Base-by-base conservation (phyloP, 73 alveolate species). In the Paramecium tetraurelia region DNA sequence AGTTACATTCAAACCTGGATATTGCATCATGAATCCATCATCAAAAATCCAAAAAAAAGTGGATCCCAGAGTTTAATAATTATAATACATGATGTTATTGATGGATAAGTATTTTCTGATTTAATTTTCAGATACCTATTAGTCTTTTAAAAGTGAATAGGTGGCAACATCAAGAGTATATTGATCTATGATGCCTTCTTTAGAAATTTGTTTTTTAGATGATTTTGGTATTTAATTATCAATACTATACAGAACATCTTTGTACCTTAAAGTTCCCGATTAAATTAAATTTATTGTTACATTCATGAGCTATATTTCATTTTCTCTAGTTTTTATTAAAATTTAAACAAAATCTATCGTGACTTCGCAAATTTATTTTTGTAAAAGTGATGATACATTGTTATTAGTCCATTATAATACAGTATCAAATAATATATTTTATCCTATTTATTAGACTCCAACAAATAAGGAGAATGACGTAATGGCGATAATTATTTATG, bases 1-100 rank as follows among this genome's bases (percentile, higher is more conserved):
- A n/a, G 90, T 43, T 9, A 80, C 90, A 80, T 80, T 80, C n/a
- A 80, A 4, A 0, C 90, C 90, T n/a, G 90, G 90, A 44, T 80
- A 80, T 46, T 80, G 48, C 27, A 80, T 44, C 53, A 80, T 3
- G n/a, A 80, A 48, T 1, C 90, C 90, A 44, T 80, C 44, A 80
- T 80, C 72, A 46, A 80, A 80, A 44, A 80, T 80, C 71, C 71
- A 80, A 80, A 44, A 18, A 7, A 80, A 22, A 2, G 22, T 43
- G 8, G 75, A 33, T n/a, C 57, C 75, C 43, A 80, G 7, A 16
- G 75, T 18, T 80, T 31, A 33, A 80, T 80, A 80, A 41, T 43
- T 9, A 48, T 43, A 80, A 20, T 43, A 31, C 38, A 80, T 43
- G 12, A 80, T 46, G 20, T 43, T 31, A 24, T 80, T 63, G 9